Conservation (phyloP, 1,139 yeast species). For the Waltiozyma solani region DNA sequence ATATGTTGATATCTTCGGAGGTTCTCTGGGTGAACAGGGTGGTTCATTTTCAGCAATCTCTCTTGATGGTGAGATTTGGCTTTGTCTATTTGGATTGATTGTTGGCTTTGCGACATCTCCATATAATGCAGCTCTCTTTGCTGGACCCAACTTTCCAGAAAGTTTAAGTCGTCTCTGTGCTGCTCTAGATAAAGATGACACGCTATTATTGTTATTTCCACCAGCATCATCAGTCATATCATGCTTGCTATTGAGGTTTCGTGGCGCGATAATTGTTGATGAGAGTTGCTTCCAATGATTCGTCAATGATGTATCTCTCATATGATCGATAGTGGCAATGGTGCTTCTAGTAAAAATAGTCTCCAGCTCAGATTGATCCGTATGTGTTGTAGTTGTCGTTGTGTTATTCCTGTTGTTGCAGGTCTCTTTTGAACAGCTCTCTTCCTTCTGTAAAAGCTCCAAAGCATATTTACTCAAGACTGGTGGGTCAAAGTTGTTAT, state of each 20-base stretch:
- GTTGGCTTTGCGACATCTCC: too few relatives aligned
- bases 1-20: not conserved
- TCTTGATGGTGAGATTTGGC: too few relatives aligned
- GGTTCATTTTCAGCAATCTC: too few relatives aligned
- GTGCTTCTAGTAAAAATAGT: conserved; percentile 15
- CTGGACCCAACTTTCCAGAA: conserved; percentile 23
- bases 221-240: too few relatives aligned
- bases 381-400: conserved; percentile 2
- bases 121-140: conserved; percentile 22
- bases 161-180: not conserved
- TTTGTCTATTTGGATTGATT: too few relatives aligned
- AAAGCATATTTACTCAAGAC: conserved; percentile 50
- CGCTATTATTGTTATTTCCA: too few relatives aligned
- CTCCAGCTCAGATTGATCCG: conserved; percentile 16
- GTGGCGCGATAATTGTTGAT: too few relatives aligned
- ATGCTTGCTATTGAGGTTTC: too few relatives aligned
- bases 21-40: too few relatives aligned
- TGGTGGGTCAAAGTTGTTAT: conserved; percentile 49
- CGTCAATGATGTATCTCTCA: too few relatives aligned
- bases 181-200: not conserved
- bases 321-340: too few relatives aligned
- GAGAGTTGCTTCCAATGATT: too few relatives aligned
- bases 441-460: conserved; percentile 27
- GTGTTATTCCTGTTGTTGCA: conserved; percentile 9
- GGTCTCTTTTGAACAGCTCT: conserved; percentile 6